Evolutionary conservation across 2,329 filamentous ascomycete genomes (phyloP).

Genomic region (Beauveria varroae): DNA sequence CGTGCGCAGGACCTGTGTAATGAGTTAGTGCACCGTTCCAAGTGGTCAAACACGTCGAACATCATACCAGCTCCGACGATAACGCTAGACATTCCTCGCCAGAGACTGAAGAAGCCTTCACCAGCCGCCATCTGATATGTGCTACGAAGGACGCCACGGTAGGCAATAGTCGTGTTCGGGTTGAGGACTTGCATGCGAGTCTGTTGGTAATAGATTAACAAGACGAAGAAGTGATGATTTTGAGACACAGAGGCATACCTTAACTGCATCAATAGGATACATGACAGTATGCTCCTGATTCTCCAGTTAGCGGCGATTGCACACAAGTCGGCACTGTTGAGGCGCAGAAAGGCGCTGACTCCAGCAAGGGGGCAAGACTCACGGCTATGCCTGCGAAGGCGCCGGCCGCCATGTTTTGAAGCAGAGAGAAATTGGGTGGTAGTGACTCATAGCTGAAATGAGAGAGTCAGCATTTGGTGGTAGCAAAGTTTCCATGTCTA

Average conservation of each 20-base stretch:
- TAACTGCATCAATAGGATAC: slow-evolving; percentile 97
- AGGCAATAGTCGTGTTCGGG: slow-evolving; percentile 70
- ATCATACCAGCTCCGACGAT: slow-evolving; percentile 82
- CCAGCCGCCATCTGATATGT: slow-evolving; percentile 85
- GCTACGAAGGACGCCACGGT: slow-evolving; percentile 85
- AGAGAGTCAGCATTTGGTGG: slow-evolving; percentile 2
- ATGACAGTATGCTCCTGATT: slow-evolving; percentile 91
- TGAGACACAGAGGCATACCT: slow-evolving; percentile 49
- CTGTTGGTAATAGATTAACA: slow-evolving; percentile 40
- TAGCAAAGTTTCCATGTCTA: not conserved
- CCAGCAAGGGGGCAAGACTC: slow-evolving; percentile 28
- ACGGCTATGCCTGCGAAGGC: slow-evolving; percentile 96
- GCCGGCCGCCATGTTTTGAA: slow-evolving; percentile 92
- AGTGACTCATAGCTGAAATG: slow-evolving; percentile 75
- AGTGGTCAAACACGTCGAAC: not conserved
- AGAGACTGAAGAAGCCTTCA: slow-evolving; percentile 85
- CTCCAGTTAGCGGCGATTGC: not conserved
- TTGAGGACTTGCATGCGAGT: slow-evolving; percentile 97
- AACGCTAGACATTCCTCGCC: slow-evolving; percentile 95
- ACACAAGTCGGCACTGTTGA: not conserved
- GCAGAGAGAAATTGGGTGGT: slow-evolving; percentile 86
- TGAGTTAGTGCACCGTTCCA: slow-evolving; percentile 15
- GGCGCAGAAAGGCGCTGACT: not conserved
- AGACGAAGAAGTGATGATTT: not conserved
- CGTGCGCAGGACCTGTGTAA: slow-evolving; percentile 79